Conservation (phyloP, 2,329 filamentous ascomycete genomes). For the Exophiala viscosa region DNA sequence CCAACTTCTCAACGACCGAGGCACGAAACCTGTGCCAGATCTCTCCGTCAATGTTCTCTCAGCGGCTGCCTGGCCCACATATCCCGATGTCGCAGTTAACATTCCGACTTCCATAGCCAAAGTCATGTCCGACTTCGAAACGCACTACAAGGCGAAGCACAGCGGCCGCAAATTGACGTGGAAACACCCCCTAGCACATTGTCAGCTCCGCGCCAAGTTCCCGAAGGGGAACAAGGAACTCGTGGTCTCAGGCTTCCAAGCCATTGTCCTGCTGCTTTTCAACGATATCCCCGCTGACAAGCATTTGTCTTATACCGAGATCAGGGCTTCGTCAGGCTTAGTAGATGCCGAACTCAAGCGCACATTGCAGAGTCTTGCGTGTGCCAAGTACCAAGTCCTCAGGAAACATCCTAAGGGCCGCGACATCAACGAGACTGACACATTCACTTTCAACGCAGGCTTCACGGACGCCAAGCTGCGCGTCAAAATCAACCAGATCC, state of each 20-base stretch:
- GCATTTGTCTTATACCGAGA: conserved; percentile 69
- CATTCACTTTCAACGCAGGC: conserved; percentile 72
- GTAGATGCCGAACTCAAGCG: conserved; percentile 75
- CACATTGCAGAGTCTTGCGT: conserved; percentile 91
- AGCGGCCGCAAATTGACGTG: conserved; percentile 80
- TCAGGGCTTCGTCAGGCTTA: conserved; percentile 70
- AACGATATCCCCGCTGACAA: conserved; percentile 65
- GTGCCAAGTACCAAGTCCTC: conserved; percentile 80
- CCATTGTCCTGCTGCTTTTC: conserved; percentile 84
- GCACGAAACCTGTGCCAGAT: conserved; percentile 60
- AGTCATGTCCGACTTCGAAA: conserved; percentile 77
- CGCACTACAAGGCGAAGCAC: conserved; percentile 85
- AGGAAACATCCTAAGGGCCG: conserved; percentile 79
- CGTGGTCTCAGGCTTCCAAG: conserved; percentile 86
- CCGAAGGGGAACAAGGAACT: conserved; percentile 79
- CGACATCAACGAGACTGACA: conserved; percentile 74
- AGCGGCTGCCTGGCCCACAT: conserved; percentile 86
- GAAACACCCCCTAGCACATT: conserved; percentile 92
- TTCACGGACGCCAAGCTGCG: conserved; percentile 81
- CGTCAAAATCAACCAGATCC: conserved; percentile 98
- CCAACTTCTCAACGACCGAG: conserved; percentile 58
- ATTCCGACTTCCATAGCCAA: conserved; percentile 71
- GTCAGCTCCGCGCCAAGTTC: conserved; percentile 77
- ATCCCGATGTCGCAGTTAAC: conserved; percentile 70
- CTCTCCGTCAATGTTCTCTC: conserved; percentile 88